Evolutionary conservation across 768 basidiomycete species (phyloP), one percentile per base, ranked within the genome.

Genomic region (Hortiboletus campestris): DNA sequence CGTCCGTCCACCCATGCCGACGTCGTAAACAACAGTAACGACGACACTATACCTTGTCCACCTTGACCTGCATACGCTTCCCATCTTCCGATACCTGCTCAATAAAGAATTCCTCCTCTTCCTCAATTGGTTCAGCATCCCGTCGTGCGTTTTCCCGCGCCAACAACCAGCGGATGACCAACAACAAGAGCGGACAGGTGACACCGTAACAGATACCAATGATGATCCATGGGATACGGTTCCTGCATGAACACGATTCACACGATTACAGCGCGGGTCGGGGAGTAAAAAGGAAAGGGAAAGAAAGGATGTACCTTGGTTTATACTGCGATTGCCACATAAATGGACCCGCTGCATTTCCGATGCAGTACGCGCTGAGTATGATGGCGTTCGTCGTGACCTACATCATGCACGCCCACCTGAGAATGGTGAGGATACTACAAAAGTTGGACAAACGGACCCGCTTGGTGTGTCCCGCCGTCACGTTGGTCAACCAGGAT

Each of bases 141-240:
- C 90, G 78, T 13, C 78, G 75, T 49, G 75, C 79, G 65, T 91
- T 91, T 74, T 91, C 86, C 35, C 74, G 68, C 4, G 73, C 64
- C 38, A 91, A 78, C 29, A 83, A 40, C 51, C 61, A 71, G 20
- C 87, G 83, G 54, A 91, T 81, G 36, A 66, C 25, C 22, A 84
- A 72, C 16, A 80, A 48, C 60, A 80, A 44, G 13, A 73, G 29
- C 43, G 85, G 83, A 68, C 85, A 85, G 31, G 67, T 56, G 12
- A 74, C 57, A 65, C n/a, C n/a, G n/a, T 86, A 84, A 70, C 85
- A 87, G 49, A 84, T 66, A 3, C 85, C 82, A 52, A 91, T 91
- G 61, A 91, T 78, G 49, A 80, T 80, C 90, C 91, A 92, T 3
- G 89, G 90, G 29, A 91, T 68, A 53, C 79, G 84, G 60, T 90